Conservation (phyloP, 2,329 filamentous ascomycete species). For the Pyricularia sp. region DNA sequence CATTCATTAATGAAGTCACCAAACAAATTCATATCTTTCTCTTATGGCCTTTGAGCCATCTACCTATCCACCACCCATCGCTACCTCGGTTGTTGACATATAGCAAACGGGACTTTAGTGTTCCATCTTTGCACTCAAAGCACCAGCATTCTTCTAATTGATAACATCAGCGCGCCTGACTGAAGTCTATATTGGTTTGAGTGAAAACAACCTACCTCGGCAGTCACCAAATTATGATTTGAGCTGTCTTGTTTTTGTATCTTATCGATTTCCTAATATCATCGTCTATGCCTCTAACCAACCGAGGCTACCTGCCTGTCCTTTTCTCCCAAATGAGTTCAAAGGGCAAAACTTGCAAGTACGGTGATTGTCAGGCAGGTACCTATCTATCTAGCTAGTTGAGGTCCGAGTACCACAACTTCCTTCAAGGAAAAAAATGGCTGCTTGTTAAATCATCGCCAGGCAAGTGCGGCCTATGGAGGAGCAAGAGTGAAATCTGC, state of each 20-base stretch:
- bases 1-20: neutral
- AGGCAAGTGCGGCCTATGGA: neutral
- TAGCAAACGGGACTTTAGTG: neutral
- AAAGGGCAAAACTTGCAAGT: too few species aligned
- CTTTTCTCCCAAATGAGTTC: too few species aligned
- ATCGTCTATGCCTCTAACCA: too few species aligned
- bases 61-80: neutral
- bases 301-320: too few species aligned
- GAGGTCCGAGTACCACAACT: neutral
- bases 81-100: neutral
- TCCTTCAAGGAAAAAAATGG: neutral
- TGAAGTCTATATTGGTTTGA: neutral
- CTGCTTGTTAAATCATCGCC: neutral
- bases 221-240: too few species aligned
- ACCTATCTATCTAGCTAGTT: neutral
- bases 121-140: neutral
- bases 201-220: too few species aligned
- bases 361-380: neutral
- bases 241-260: too few species aligned
- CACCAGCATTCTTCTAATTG: neutral
- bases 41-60: neutral
- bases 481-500: neutral
- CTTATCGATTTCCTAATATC: too few species aligned
- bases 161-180: neutral
- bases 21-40: neutral